Evolutionary conservation across 1,284 basidiomycete species (phyloP), one percentile per base, ranked within the genome.

Genomic region (Cutaneotrichosporon dermatis): DNA sequence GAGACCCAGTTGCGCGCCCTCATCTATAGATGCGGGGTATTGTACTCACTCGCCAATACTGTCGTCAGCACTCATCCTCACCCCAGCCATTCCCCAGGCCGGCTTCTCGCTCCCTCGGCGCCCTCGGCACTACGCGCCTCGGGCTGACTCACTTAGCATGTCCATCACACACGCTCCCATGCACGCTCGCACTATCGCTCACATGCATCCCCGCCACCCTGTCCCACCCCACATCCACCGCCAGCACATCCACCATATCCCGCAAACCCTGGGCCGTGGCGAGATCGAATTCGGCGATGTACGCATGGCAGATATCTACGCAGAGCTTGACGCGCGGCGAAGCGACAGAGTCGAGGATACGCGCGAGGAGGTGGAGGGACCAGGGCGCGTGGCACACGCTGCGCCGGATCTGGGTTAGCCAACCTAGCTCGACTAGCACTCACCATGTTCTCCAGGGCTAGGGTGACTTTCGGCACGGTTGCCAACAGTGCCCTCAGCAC

Each of bases 401-500:
- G 4, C 44, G 16, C 33, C 55, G 41, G 40, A 56, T 44, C 52
- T 54, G n/a, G 9, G 33, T 52, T 25, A 52, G 25, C 36, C 13
- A 3, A 3, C 25, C 25, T 3, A 3, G 25, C 25, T 25, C 9
- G 16, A 6, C 4, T 0, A 10, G 35, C 13, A 37, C 9, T 5
- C 5, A 56, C 57, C 62, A 63, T 63, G 56, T 63, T 63, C 53
- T 63, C 62, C 6, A 63, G 34, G 13, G 62, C 62, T 6, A 63
- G 43, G 4, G 15, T 51, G 15, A 63, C 58, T 12, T 12, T 5
- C 0, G 58, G 58, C 9, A 60, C 53, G 3, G 41, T 40, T 0
- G 34, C 35, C 6, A 63, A 50, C 0, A 63, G 25, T 1, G 8
- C 3, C 7, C 25, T 13, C 1, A 63, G 33, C 1, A 33, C 36